phyloP scores from a whole-genome alignment of 2,329 filamentous ascomycete species.

The Fusarium piperis region DNA sequence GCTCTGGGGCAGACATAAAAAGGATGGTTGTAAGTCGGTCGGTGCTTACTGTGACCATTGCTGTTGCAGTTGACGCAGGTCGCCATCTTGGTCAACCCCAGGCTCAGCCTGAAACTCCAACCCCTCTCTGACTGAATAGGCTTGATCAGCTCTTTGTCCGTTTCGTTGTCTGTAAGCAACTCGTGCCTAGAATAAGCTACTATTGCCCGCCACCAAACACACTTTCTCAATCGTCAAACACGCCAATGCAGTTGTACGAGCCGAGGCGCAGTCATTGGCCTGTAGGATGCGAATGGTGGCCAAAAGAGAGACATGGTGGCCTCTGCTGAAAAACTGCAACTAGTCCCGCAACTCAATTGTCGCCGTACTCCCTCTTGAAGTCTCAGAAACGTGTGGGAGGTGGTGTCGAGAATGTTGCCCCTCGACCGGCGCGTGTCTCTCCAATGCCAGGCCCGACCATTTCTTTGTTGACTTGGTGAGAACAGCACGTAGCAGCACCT shows the following conservation, averaged over 20 bases:
- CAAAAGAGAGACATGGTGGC: slow-evolving; percentile 5
- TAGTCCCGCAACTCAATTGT: slow-evolving; percentile 4
- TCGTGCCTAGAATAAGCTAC: background rate
- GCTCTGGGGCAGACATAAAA: slow-evolving; percentile 11
- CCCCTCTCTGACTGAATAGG: background rate
- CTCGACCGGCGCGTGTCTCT: background rate
- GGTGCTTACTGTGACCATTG: slow-evolving; percentile 11
- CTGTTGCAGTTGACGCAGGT: background rate
- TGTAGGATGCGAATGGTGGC: background rate
- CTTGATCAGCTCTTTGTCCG: background rate
- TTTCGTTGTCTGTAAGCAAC: background rate
- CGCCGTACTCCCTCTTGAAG: background rate
- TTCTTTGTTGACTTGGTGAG: background rate
- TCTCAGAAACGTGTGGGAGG: background rate
- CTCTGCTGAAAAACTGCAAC: slow-evolving; percentile 16
- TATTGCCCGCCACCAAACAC: slow-evolving; percentile 9
- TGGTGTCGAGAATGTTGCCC: slow-evolving; percentile 8
- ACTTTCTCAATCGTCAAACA: slow-evolving; percentile 23
- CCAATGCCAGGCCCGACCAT: background rate
- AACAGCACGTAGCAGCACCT: background rate
- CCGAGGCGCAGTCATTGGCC: background rate
- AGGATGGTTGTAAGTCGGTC: slow-evolving; percentile 1
- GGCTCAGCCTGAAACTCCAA: slow-evolving; percentile 25
- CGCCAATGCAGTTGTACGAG: slow-evolving; percentile 20
- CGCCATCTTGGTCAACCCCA: slow-evolving; percentile 22